These are phyloP conservation scores for Tuber melanosporum DNA, from an alignment of 495 filamentous ascomycete genomes.

Conservation along the genomic window DNA sequence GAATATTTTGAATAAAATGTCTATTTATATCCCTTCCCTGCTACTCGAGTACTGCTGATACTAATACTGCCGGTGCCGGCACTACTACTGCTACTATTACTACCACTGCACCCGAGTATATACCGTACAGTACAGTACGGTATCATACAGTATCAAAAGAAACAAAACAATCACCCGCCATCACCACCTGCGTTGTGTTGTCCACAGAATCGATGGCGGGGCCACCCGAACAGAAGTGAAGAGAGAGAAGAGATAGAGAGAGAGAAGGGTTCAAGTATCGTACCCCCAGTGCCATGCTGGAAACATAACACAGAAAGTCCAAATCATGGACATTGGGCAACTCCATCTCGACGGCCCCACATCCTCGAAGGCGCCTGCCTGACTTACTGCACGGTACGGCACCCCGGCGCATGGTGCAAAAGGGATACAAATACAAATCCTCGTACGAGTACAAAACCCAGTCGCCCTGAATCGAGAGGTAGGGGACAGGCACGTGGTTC, in stretches of 20 bases:
- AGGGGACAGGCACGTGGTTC: slow-evolving; percentile 2
- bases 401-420: not conserved
- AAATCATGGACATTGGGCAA: not conserved
- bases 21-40: not conserved
- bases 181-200: not conserved
- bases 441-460: not conserved
- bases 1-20: not conserved
- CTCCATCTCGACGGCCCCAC: not conserved
- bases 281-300: not conserved
- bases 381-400: not conserved
- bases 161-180: not conserved
- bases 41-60: not conserved
- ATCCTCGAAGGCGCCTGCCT: not conserved
- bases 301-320: not conserved
- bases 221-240: not conserved
- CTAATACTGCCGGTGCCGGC: not conserved
- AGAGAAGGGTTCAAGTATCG: not conserved
- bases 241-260: not conserved
- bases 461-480: slow-evolving; percentile 1
- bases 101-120: not conserved
- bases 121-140: not conserved
- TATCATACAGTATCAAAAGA: not conserved
- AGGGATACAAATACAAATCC: not conserved
- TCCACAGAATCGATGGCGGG: not conserved
- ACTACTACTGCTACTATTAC: not conserved